Conservation (phyloP, 2,329 filamentous ascomycete species). For the Coniella lustricola region DNA sequence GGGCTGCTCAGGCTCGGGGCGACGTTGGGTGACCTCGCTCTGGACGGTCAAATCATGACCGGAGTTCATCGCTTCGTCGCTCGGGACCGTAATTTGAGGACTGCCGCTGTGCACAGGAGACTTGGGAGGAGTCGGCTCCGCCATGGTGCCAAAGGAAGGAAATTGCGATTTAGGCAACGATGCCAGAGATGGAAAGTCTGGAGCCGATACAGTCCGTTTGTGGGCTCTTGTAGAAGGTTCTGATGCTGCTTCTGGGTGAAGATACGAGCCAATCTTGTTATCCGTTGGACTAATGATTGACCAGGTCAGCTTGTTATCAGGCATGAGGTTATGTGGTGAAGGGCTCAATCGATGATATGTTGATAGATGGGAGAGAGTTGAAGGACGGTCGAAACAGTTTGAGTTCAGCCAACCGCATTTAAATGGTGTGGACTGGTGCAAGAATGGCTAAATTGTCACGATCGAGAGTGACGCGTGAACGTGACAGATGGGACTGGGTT, state of each 20-base stretch:
- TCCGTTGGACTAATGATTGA: conserved; percentile 6
- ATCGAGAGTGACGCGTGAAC: too few species aligned
- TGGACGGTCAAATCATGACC: conserved; percentile 15
- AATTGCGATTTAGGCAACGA: conserved; percentile 17
- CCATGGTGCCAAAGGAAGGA: conserved; percentile 20
- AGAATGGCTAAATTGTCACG: too few species aligned
- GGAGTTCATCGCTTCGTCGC: conserved; percentile 17
- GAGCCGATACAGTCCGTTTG: conserved; percentile 44
- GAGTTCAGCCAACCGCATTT: too few species aligned
- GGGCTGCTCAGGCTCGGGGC: conserved; percentile 18
- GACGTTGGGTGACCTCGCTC: conserved; percentile 3
- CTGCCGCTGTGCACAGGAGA: conserved; percentile 20
- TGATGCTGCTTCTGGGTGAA: conserved; percentile 18
- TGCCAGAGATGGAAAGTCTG: conserved; percentile 32
- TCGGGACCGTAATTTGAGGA: conserved; percentile 3
- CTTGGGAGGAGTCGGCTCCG: conserved; percentile 23
- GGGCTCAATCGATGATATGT: neutral
- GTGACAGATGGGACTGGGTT: too few species aligned
- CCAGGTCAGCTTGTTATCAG: conserved; percentile 3
- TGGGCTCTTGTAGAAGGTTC: conserved; percentile 28
- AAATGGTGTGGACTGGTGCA: too few species aligned
- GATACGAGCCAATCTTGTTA: conserved; percentile 11
- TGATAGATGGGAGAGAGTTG: neutral
- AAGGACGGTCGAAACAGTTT: neutral
- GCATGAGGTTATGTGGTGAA: neutral